These are phyloP conservation scores for Cystobasidium pallidum DNA, from an alignment of 1,284 basidiomycete genomes.

Conservation along the genomic window DNA sequence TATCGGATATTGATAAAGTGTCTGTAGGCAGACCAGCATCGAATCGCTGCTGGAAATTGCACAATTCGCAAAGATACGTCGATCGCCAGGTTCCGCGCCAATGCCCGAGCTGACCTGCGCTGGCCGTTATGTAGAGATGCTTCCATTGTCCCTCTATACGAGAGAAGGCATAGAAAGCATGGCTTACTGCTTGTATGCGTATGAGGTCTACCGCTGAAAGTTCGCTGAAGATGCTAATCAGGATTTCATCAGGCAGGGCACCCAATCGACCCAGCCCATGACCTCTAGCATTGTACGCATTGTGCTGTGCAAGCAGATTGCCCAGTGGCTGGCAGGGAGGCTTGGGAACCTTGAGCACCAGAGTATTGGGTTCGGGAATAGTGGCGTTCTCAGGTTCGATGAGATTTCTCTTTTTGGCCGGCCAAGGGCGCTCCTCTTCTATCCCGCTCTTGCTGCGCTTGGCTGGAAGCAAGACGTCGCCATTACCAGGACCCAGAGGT, in stretches of 20 bases:
- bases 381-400: neutral
- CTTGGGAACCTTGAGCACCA: neutral
- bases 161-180: conserved; percentile 52
- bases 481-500: too few relatives aligned
- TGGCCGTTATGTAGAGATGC: conserved; percentile 48
- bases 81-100: conserved; percentile 53
- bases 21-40: conserved; percentile 47
- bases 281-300: conserved; percentile 25
- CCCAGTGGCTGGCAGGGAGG: conserved; percentile 31
- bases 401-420: conserved; percentile 48
- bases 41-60: neutral
- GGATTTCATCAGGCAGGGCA: conserved; percentile 48
- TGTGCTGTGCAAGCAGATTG: conserved; percentile 13
- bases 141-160: conserved; percentile 53
- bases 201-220: conserved; percentile 43
- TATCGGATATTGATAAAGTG: conserved; percentile 46
- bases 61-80: conserved; percentile 50
- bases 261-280: conserved; percentile 46
- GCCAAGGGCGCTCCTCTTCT: too few relatives aligned
- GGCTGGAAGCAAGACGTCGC: too few relatives aligned
- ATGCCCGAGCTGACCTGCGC: conserved; percentile 30
- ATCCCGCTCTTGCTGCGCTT: too few relatives aligned
- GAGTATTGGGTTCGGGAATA: neutral
- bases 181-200: conserved; percentile 31
- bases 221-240: conserved; percentile 44